Evolutionary conservation across 2,329 filamentous ascomycete species (phyloP).

Genomic region (Colletotrichum lentis): DNA sequence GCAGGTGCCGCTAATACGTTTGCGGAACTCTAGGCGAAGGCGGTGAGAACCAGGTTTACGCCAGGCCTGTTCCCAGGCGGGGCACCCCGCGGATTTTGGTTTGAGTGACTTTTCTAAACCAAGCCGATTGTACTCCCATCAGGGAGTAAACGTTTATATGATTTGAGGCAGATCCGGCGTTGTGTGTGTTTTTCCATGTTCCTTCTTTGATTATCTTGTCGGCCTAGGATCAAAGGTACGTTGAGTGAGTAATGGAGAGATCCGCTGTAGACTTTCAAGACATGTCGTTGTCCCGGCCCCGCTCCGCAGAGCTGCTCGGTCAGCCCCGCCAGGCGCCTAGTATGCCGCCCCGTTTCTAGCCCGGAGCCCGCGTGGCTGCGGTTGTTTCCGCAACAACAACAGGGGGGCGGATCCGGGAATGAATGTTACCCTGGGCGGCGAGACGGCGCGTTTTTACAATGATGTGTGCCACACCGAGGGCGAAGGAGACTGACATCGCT

Average conservation of each 20-base stretch:
- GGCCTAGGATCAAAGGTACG: too few species aligned
- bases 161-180: too few species aligned
- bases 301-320: not conserved
- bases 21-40: slow-evolving; percentile 51
- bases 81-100: not conserved
- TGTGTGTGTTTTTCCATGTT: too few species aligned
- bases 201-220: too few species aligned
- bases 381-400: not conserved
- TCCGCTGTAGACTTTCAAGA: not conserved
- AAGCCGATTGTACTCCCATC: not conserved
- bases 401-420: not conserved
- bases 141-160: too few species aligned
- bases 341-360: slow-evolving; percentile 4
- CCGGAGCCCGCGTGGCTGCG: slow-evolving; percentile 23
- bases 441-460: too few species aligned
- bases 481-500: too few species aligned
- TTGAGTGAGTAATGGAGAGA: not conserved
- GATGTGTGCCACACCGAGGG: not conserved
- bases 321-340: slow-evolving; percentile 1
- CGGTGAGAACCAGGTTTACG: slow-evolving; percentile 40
- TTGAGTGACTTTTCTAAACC: not conserved
- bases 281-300: slow-evolving; percentile 18
- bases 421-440: not conserved
- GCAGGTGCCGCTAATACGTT: slow-evolving; percentile 27
- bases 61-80: slow-evolving; percentile 1